Evolutionary conservation across 139 green algal genomes (phyloP).

Genomic region (Chlorella sp.): DNA sequence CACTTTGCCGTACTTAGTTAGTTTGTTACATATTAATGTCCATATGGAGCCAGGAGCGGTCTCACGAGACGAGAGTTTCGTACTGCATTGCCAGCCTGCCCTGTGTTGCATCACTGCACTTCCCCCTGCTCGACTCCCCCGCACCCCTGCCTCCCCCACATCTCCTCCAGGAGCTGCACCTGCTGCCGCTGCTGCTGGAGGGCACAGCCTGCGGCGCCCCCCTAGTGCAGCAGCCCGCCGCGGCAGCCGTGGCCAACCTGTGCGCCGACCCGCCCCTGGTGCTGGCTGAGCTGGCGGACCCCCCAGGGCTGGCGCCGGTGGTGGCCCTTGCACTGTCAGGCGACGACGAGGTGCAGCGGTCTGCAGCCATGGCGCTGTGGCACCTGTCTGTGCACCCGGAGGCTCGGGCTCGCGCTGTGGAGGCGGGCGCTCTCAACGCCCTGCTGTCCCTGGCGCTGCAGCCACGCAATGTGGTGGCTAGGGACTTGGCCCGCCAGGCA

Average conservation of each 20-base stretch:
- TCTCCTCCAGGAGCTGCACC: neutral
- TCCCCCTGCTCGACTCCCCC: no score
- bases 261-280: constrained; percentile 47
- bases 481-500: constrained; percentile 30
- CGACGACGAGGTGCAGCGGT: constrained; percentile 55
- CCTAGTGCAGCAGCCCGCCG: constrained; percentile 49
- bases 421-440: neutral
- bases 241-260: constrained; percentile 48
- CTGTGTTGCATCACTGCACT: no score
- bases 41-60: no score
- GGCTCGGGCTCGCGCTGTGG: neutral
- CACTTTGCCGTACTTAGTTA: no score
- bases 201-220: constrained; percentile 31
- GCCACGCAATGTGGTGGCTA: constrained; percentile 11
- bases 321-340: constrained; percentile 48
- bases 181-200: constrained; percentile 33
- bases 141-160: no score
- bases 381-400: constrained; percentile 54
- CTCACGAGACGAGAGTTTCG: no score
- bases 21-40: no score
- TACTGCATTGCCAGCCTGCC: no score
- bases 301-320: constrained; percentile 51
- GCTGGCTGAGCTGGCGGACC: constrained; percentile 36
- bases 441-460: constrained; percentile 38
- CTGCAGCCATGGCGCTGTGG: constrained; percentile 59